phyloP scores from a whole-genome alignment of 176 grass and related monocot genomes.

The Musa troglodytarum region DNA sequence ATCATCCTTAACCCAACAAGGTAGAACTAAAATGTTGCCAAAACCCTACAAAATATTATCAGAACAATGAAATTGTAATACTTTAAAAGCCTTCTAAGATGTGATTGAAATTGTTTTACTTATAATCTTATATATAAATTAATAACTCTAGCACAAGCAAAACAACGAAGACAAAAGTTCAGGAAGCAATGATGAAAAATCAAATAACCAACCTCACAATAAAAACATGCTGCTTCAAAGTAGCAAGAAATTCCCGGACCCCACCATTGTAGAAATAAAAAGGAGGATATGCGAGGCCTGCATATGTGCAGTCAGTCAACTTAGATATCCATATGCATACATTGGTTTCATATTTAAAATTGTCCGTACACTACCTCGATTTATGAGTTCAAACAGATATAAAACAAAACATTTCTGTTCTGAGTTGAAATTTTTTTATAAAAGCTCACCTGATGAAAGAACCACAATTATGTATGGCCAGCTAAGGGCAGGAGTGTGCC shows the following conservation, averaged over 20 bases:
- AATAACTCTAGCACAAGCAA: neutral
- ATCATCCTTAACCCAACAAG: no score
- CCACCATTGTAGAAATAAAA: constrained; percentile 97
- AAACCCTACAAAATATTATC: no score
- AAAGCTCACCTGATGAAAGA: constrained; percentile 71
- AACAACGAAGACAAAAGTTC: constrained; percentile 3
- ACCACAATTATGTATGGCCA: constrained; percentile 84
- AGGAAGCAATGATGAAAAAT: neutral
- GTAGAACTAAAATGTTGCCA: no score
- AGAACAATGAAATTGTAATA: no score
- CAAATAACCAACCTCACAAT: constrained; percentile 62
- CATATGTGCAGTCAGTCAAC: constrained; percentile 21
- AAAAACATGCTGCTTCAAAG: constrained; percentile 76
- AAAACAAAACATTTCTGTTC: no score
- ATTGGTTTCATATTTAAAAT: neutral
- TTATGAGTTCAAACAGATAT: no score
- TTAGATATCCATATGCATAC: neutral
- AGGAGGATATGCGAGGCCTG: constrained; percentile 86
- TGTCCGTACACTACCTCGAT: no score
- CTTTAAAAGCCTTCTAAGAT: no score
- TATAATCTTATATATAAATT: neutral
- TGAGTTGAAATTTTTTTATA: neutral
- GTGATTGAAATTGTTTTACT: no score
- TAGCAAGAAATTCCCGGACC: constrained; percentile 73
- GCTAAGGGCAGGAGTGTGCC: constrained; percentile 72